Evolutionary conservation across 768 basidiomycete species (phyloP), one percentile per base, ranked within the genome.

Genomic region (Pleurotus eryngii): DNA sequence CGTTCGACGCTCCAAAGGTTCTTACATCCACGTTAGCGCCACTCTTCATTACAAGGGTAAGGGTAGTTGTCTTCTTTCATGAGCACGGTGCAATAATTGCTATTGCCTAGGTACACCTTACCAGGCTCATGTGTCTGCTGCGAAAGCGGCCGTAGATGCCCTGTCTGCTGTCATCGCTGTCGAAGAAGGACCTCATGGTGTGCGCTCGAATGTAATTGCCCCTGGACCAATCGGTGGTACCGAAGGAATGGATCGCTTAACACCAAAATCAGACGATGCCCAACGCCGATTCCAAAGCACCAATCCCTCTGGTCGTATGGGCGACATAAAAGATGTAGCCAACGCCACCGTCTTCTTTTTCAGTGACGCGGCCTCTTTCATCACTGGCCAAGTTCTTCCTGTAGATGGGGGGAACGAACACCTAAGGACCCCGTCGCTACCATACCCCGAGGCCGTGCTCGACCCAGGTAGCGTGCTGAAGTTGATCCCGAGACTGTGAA

Each of bases 101-200:
- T 45, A 7, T 45, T n/a, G 14, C 9, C 42, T 14, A 90, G 92
- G 78, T 9, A 85, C 85, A 6, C 90, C 92, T 0, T 92, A 86
- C 70, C 95, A 98, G 72, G 92, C 84, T 6, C 96, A 98, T 65
- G 93, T 96, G 11, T 92, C 92, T 11, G 92, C 95, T 7, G 95
- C 95, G 20, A 99, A 98, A 71, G 95, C 96, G 0, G 96, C 82
- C 15, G 84, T 98, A 37, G 95, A 99, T 67, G 93, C 95, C 0
- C 76, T 95, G 4, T 92, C 90, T 55, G 79, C 81, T 1, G 94
- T 92, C 2, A 72, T 98, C 24, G 94, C 95, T 1, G 83, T 96
- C 11, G 95, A 98, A 73, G 95, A 96, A 73, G 96, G 95, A 1
- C 96, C 95, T 3, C 81, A 85, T 63, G 96, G 96, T n/a, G 85